phyloP scores from a whole-genome alignment of 805 yeast genomes.

The Candida maltosa region DNA sequence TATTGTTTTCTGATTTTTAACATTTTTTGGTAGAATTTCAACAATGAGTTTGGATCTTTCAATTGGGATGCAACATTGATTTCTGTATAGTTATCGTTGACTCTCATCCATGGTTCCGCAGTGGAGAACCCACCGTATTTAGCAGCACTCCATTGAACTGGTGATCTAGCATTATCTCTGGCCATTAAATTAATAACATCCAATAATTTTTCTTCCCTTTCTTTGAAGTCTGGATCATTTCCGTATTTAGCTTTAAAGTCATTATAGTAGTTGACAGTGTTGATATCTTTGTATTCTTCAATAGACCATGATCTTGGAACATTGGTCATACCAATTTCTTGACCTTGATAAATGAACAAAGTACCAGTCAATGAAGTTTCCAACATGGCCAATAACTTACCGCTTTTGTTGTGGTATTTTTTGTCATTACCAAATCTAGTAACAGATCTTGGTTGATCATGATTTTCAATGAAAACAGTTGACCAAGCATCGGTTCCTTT shows the following conservation, averaged over 20 bases:
- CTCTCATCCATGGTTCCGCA: slow-evolving; percentile 50
- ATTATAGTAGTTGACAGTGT: slow-evolving; percentile 40
- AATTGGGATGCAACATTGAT: slow-evolving; percentile 48
- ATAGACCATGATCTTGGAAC: slow-evolving; percentile 45
- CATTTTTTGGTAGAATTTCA: slow-evolving; percentile 44
- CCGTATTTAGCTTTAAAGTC: slow-evolving; percentile 25
- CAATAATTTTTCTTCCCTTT: slow-evolving; percentile 22
- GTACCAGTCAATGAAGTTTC: slow-evolving; percentile 51
- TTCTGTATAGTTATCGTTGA: slow-evolving; percentile 47
- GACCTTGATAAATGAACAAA: slow-evolving; percentile 57
- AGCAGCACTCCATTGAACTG: slow-evolving; percentile 51
- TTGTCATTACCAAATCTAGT: slow-evolving; percentile 50
- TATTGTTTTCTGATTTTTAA: slow-evolving; percentile 41
- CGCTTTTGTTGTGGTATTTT: slow-evolving; percentile 33
- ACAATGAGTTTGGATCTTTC: slow-evolving; percentile 43
- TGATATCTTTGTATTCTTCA: slow-evolving; percentile 51
- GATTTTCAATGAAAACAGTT: slow-evolving; percentile 54
- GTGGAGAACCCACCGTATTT: slow-evolving; percentile 47
- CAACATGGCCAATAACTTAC: slow-evolving; percentile 47
- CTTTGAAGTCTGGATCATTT: slow-evolving; percentile 17
- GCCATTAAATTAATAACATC: slow-evolving; percentile 36
- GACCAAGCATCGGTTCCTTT: slow-evolving; percentile 56
- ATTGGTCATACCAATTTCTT: slow-evolving; percentile 56
- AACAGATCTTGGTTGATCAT: slow-evolving; percentile 55
- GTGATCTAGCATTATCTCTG: slow-evolving; percentile 56